Percentiles rank a stretch among this genome's conserved stretches.
Evolutionary conservation across 1,139 yeast genomes (phyloP).

Genomic region (Hyphopichia fennica): DNA sequence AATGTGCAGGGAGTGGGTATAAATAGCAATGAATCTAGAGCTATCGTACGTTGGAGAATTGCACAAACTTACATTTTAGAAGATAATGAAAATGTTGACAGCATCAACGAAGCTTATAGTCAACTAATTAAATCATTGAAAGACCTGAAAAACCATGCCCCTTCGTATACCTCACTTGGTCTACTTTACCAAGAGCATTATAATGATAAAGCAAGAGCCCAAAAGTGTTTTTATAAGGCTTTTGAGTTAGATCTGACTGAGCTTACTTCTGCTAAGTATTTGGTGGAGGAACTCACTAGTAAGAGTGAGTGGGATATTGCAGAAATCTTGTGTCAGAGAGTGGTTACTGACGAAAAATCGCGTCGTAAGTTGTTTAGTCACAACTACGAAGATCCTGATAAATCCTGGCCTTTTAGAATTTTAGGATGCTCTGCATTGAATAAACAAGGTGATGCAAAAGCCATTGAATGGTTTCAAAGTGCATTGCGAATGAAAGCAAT

Average conservation of each 20-base stretch:
- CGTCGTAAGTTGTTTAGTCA: slow-evolving; percentile 47
- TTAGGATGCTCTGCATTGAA: slow-evolving; percentile 80
- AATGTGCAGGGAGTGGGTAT: slow-evolving; percentile 51
- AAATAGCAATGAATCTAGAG: slow-evolving; percentile 54
- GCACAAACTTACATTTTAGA: slow-evolving; percentile 54
- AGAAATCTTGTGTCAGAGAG: slow-evolving; percentile 64
- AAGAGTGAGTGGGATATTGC: slow-evolving; percentile 84
- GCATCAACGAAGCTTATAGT: slow-evolving; percentile 47
- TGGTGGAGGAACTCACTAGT: slow-evolving; percentile 67
- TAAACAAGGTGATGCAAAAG: slow-evolving; percentile 69
- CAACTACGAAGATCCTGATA: slow-evolving; percentile 32
- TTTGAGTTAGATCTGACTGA: slow-evolving; percentile 84
- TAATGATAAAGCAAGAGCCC: slow-evolving; percentile 66
- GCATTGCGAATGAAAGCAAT: slow-evolving; percentile 68
- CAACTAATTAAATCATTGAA: slow-evolving; percentile 64
- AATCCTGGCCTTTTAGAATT: slow-evolving; percentile 84
- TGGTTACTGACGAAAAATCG: slow-evolving; percentile 64
- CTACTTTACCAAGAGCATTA: slow-evolving; percentile 58
- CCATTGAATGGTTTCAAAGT: slow-evolving; percentile 86
- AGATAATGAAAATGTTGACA: slow-evolving; percentile 18
- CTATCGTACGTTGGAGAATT: slow-evolving; percentile 67
- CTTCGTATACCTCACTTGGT: slow-evolving; percentile 82
- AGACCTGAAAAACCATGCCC: slow-evolving; percentile 63
- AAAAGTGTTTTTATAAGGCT: slow-evolving; percentile 86
- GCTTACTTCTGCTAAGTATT: slow-evolving; percentile 66